phyloP scores from a whole-genome alignment of 2,329 filamentous ascomycete genomes.

The Curvularia lunata region DNA sequence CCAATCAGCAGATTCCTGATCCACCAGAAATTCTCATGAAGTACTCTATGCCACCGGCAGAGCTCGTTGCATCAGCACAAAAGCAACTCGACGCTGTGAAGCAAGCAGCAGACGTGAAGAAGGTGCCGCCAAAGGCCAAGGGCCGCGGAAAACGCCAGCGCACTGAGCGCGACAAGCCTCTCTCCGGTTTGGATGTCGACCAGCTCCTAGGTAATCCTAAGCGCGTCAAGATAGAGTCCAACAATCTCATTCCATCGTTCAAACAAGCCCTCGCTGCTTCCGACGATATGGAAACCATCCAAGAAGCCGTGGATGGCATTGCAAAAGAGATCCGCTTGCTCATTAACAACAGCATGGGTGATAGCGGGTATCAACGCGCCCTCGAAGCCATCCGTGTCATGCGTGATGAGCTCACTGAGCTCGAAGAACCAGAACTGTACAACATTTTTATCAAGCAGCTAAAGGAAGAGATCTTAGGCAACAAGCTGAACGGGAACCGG shows the following conservation, averaged over 20 bases:
- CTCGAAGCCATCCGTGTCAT: slow-evolving; percentile 79
- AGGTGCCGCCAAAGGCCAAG: slow-evolving; percentile 80
- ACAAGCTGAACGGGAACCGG: slow-evolving; percentile 75
- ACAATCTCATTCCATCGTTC: slow-evolving; percentile 90
- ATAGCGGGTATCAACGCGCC: slow-evolving; percentile 74
- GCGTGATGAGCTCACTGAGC: slow-evolving; percentile 74
- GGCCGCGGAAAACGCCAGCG: slow-evolving; percentile 67
- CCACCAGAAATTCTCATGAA: slow-evolving; percentile 62
- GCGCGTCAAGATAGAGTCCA: slow-evolving; percentile 62
- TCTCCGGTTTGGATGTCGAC: slow-evolving; percentile 88
- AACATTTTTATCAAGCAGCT: slow-evolving; percentile 75
- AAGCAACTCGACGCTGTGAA: slow-evolving; percentile 68
- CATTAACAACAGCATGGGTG: slow-evolving; percentile 75
- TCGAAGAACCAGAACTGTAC: slow-evolving; percentile 78
- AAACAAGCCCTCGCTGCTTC: slow-evolving; percentile 74
- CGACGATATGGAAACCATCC: slow-evolving; percentile 66
- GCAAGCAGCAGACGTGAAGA: slow-evolving; percentile 76
- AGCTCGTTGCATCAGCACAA: slow-evolving; percentile 66
- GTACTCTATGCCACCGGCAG: slow-evolving; percentile 74
- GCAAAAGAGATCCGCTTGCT: slow-evolving; percentile 70
- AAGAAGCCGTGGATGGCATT: slow-evolving; percentile 76
- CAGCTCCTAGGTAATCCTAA: slow-evolving; percentile 72
- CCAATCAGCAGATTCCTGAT: slow-evolving; percentile 64
- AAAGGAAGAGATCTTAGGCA: slow-evolving; percentile 73
- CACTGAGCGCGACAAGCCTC: slow-evolving; percentile 74